Evolutionary conservation across 306 rosid species (phyloP).

Genomic region (Prunus armeniaca): DNA sequence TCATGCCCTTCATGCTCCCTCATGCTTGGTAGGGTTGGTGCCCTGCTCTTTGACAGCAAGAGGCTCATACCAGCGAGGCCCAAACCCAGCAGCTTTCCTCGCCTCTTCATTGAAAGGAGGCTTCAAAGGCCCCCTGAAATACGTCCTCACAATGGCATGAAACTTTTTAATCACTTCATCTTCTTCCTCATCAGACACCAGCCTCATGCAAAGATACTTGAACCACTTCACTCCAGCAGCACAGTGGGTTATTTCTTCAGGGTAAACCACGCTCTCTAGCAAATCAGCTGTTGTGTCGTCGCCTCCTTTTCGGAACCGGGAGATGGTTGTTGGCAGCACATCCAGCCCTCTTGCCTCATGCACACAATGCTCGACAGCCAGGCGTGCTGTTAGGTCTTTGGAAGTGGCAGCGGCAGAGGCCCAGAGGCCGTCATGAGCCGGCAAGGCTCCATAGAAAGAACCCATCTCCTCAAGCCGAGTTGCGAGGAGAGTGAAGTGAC

Average conservation of each 20-base stretch:
- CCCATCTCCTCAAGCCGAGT: constrained; percentile 69
- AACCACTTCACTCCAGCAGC: constrained; percentile 90
- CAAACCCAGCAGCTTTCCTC: constrained; percentile 82
- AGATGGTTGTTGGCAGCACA: constrained; percentile 76
- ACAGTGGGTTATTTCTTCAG: constrained; percentile 86
- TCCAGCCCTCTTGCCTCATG: constrained; percentile 95
- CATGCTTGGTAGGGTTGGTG: background rate
- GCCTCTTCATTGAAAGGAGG: constrained; percentile 86
- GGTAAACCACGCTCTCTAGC: constrained; percentile 72
- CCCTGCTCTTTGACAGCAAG: constrained; percentile 56
- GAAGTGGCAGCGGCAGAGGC: constrained; percentile 82
- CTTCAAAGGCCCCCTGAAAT: constrained; percentile 82
- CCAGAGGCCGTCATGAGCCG: constrained; percentile 87
- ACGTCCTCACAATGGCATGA: constrained; percentile 58
- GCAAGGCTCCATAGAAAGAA: constrained; percentile 74
- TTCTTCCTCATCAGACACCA: background rate
- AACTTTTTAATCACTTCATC: constrained; percentile 56
- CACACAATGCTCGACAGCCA: constrained; percentile 85
- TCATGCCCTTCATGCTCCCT: background rate
- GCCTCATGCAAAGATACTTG: constrained; percentile 57
- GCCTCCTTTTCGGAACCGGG: constrained; percentile 63
- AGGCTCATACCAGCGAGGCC: constrained; percentile 82
- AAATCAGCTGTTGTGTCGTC: constrained; percentile 65
- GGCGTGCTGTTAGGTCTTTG: constrained; percentile 66
- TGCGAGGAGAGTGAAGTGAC: constrained; percentile 77